Base-by-base conservation (phyloP, 371 early-diverging fungal genomes). In the Smittium culicis region DNA sequence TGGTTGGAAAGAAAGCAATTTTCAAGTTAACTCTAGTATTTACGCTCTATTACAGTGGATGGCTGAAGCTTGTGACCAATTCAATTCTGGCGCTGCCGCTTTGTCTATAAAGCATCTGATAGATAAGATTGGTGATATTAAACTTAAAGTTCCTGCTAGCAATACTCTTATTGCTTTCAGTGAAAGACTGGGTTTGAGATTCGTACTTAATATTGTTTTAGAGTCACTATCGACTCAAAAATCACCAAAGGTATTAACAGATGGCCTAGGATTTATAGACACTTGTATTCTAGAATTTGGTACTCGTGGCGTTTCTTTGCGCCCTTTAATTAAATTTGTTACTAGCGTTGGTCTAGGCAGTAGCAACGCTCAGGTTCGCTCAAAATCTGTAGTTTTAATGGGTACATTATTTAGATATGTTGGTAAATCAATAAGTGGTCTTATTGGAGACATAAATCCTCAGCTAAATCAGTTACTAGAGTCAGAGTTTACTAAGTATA, bases 1-100 rank as follows among this genome's bases (percentile, higher is more conserved):
- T 0, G 95, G 93, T 1, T 94, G 90, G 89, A 94, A 94, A 73
- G 96, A 96, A 71, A 90, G 83, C 80, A 96, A 96, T 76, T 95
- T 95, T 71, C 96, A 97, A 68, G 94, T 88, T 27, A 68, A n/a
- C 17, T 54, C 63, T 57, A 85, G 77, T 66, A 70, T 89, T 62
- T 83, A 87, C 74, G 80, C 79, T 56, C 74, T 86, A 0, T 80
- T 94, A 65, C 82, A 86, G 66, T 72, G 81, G 20, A 76, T 92
- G 68, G 82, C 91, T 2, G 75, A 73, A 25, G 76, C 85, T 55
- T 69, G 73, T 20, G 56, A 66, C 32, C 79, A 83, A 0, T 92
- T 93, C 68, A 81, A 79, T n/a, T 82, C 83, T 29, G 86, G 86
- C 0, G 83, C 87, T 35, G 94, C 87, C 8, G 83, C 90, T 1